Evolutionary conservation across 805 yeast genomes (phyloP).

Genomic region (Yarrowia alimentaria): DNA sequence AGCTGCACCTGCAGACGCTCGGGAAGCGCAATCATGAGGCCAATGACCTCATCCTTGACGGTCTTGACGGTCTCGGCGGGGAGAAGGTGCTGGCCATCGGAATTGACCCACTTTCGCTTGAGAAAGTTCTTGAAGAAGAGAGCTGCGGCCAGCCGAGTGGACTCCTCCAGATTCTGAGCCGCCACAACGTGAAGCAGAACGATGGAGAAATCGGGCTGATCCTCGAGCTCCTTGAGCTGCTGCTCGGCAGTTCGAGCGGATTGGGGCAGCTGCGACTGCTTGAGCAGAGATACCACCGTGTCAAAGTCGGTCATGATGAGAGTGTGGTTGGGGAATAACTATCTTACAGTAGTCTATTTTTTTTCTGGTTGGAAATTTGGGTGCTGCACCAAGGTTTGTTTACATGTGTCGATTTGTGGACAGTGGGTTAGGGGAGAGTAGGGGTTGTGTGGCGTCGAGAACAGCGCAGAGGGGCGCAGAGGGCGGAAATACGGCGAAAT

Average conservation of each 20-base stretch:
- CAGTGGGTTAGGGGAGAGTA: slow-evolving; percentile 24
- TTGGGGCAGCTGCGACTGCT: slow-evolving; percentile 24
- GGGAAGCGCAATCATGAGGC: slow-evolving; percentile 82
- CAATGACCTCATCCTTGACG: slow-evolving; percentile 73
- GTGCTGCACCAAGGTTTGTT: slow-evolving; percentile 26
- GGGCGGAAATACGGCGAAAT: too few relatives aligned
- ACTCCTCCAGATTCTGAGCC: slow-evolving; percentile 49
- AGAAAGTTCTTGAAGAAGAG: slow-evolving; percentile 86
- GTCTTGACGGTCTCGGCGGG: slow-evolving; percentile 58
- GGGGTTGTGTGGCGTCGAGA: neutral
- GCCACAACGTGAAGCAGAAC: slow-evolving; percentile 77
- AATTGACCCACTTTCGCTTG: slow-evolving; percentile 84
- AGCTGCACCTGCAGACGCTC: slow-evolving; percentile 77
- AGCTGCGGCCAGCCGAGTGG: slow-evolving; percentile 82
- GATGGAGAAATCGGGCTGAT: slow-evolving; percentile 69
- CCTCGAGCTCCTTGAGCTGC: slow-evolving; percentile 60
- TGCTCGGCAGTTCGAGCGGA: slow-evolving; percentile 47
- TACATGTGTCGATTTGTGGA: slow-evolving; percentile 26
- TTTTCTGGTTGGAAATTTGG: too few relatives aligned
- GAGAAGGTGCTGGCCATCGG: slow-evolving; percentile 74
- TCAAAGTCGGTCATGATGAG: slow-evolving; percentile 21
- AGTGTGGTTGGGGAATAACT: neutral
- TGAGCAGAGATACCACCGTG: slow-evolving; percentile 18
- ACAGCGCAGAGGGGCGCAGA: neutral
- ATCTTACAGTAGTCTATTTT: neutral